phyloP scores from a whole-genome alignment of 306 rosid genomes.

The Sechiopsis laciniata region DNA sequence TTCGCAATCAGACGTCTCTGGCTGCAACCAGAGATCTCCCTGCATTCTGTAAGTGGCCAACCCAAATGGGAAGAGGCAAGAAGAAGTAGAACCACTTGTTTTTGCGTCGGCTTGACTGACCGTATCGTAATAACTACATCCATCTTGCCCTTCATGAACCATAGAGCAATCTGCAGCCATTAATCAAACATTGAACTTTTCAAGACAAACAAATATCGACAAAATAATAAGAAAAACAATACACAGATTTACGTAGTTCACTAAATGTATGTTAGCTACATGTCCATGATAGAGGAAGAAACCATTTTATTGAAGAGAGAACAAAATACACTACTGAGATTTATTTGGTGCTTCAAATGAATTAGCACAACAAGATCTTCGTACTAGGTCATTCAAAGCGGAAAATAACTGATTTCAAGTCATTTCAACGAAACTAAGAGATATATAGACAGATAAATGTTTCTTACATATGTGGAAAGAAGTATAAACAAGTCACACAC shows the following conservation, averaged over 20 bases:
- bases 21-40: slow-evolving; percentile 53
- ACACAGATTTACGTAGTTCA: too few relatives aligned
- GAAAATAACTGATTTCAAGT: too few relatives aligned
- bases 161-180: slow-evolving; percentile 14
- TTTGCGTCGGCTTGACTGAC: slow-evolving; percentile 20
- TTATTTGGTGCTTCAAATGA: too few relatives aligned
- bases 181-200: not conserved
- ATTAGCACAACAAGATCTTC: too few relatives aligned
- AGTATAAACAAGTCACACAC: slow-evolving; percentile 27
- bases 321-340: too few relatives aligned
- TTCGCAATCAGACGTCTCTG: slow-evolving; percentile 40
- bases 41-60: slow-evolving; percentile 62
- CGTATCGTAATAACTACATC: slow-evolving; percentile 13
- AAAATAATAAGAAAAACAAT: too few relatives aligned
- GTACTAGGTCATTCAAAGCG: too few relatives aligned
- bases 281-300: too few relatives aligned
- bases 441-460: not conserved
- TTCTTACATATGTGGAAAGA: not conserved
- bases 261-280: too few relatives aligned
- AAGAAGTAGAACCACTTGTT: slow-evolving; percentile 1
- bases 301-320: too few relatives aligned
- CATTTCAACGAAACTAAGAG: not conserved
- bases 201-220: too few relatives aligned
- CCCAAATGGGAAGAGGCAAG: slow-evolving; percentile 55
- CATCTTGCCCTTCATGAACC: slow-evolving; percentile 15